phyloP scores from a whole-genome alignment of 352 stramenopile genomes.

The Globisporangium emineosum region DNA sequence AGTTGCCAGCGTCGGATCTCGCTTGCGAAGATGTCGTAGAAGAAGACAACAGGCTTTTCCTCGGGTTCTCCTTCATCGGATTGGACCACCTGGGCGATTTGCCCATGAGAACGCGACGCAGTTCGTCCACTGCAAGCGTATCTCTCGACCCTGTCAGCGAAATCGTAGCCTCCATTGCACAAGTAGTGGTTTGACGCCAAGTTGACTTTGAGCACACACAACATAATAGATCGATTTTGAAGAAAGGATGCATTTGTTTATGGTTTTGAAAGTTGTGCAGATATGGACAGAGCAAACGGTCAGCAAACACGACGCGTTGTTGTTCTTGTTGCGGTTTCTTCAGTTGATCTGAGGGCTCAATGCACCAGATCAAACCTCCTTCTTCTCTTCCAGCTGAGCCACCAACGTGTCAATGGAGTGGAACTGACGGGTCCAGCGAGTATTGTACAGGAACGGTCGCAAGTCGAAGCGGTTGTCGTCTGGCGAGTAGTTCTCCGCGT shows the following conservation, averaged over 20 bases:
- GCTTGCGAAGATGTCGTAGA: conserved; percentile 49
- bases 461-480: conserved; percentile 99
- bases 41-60: conserved; percentile 58
- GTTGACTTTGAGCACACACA: background rate
- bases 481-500: conserved; percentile 97
- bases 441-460: conserved; percentile 97
- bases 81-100: conserved; percentile 31
- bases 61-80: conserved; percentile 73
- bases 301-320: background rate
- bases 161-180: conserved; percentile 3
- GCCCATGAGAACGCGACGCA: conserved; percentile 12
- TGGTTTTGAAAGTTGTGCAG: conserved; percentile 5
- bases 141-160: conserved; percentile 3
- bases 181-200: background rate
- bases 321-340: background rate
- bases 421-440: conserved; percentile 95
- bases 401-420: conserved; percentile 93
- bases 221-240: conserved; percentile 3
- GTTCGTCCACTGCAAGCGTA: conserved; percentile 1
- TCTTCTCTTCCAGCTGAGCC: conserved; percentile 71
- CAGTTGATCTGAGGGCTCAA: background rate
- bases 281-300: conserved; percentile 18
- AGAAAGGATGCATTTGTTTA: conserved; percentile 10
- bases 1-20: conserved; percentile 60
- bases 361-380: conserved; percentile 21